phyloP scores from a whole-genome alignment of 2,329 filamentous ascomycete genomes.

The Fusarium heterosporum region DNA sequence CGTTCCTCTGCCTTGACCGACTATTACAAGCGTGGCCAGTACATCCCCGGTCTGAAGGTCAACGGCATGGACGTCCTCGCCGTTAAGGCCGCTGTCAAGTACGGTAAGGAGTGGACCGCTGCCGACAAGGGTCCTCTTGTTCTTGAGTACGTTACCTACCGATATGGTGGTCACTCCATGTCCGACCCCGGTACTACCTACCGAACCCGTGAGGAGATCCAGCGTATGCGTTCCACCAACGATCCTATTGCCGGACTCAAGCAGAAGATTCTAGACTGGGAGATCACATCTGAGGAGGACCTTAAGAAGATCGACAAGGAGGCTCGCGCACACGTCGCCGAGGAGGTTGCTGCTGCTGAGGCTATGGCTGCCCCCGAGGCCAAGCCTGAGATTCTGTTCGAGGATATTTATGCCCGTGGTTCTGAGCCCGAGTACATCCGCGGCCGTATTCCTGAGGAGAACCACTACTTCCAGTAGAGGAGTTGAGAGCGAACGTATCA shows the following conservation, averaged over 20 bases:
- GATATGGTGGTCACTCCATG: conserved; percentile 99
- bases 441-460: conserved; percentile 43
- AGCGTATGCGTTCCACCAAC: conserved; percentile 99
- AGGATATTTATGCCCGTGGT: conserved; percentile 59
- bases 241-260: conserved; percentile 98
- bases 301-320: conserved; percentile 97
- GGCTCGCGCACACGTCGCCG: conserved; percentile 84
- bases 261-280: conserved; percentile 98
- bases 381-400: conserved; percentile 85
- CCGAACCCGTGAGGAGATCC: conserved; percentile 98
- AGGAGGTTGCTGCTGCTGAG: conserved; percentile 91
- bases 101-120: conserved; percentile 88
- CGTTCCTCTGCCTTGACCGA: conserved; percentile 96
- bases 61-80: conserved; percentile 99
- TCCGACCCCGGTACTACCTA: conserved; percentile 99
- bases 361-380: conserved; percentile 84
- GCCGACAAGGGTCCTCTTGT: conserved; percentile 92
- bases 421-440: conserved; percentile 47
- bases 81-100: conserved; percentile 94
- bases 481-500: conserved; percentile 32
- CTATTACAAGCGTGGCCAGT: conserved; percentile 99
- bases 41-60: conserved; percentile 99
- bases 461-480: conserved; percentile 42
- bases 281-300: conserved; percentile 90
- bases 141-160: conserved; percentile 98